These are phyloP conservation scores for Trametes polyzona DNA, from an alignment of 1,284 basidiomycete species.

Conservation along the genomic window DNA sequence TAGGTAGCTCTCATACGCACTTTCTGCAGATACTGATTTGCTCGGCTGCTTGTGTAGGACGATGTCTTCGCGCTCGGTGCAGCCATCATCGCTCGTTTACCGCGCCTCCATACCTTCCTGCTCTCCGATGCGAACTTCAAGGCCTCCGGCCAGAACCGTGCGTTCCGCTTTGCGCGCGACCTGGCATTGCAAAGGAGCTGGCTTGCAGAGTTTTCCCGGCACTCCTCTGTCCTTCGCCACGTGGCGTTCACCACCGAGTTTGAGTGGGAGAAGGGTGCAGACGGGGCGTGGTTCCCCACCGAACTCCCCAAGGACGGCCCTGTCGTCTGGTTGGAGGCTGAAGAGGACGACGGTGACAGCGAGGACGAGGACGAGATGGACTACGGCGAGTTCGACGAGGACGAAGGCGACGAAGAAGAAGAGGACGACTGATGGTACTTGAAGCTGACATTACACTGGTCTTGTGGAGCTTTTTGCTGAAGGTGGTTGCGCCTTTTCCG, in stretches of 20 bases:
- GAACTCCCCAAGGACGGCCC: too few relatives aligned
- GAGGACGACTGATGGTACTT: too few relatives aligned
- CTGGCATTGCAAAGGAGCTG: background rate
- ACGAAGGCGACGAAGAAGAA: too few relatives aligned
- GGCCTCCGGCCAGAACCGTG: too few relatives aligned
- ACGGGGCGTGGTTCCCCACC: constrained; percentile 10
- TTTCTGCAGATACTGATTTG: background rate
- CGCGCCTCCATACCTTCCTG: constrained; percentile 2
- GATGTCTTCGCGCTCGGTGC: background rate
- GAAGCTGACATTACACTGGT: too few relatives aligned
- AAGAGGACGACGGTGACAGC: too few relatives aligned
- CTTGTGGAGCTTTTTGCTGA: too few relatives aligned
- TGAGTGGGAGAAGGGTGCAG: constrained; percentile 6
- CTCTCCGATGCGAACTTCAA: constrained; percentile 1
- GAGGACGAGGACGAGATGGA: too few relatives aligned
- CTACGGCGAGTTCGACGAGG: too few relatives aligned
- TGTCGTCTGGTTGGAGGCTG: too few relatives aligned
- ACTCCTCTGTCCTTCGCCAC: background rate
- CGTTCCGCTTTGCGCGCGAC: constrained; percentile 5
- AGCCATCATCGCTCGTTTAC: background rate
- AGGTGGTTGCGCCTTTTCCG: too few relatives aligned
- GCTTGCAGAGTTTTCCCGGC: background rate
- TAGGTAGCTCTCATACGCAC: background rate
- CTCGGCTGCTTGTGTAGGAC: background rate
- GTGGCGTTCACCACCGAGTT: constrained; percentile 13